These are phyloP conservation scores for Yarrowia osloensis DNA, from an alignment of 805 yeast genomes.

Conservation along the genomic window DNA sequence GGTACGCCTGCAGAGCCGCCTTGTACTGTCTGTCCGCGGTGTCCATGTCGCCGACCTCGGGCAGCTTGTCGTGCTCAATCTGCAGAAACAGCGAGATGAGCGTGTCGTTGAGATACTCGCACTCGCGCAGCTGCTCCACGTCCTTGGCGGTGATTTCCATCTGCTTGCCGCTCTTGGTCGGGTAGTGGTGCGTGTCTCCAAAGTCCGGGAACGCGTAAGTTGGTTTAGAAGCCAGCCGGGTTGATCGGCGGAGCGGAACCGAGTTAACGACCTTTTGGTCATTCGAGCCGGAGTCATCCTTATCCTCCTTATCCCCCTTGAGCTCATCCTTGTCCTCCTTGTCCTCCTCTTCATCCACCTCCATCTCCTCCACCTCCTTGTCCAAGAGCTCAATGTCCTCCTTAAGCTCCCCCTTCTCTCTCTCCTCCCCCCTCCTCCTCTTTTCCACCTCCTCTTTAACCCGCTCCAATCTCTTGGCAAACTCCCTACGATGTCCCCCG, in stretches of 20 bases:
- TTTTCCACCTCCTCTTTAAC: neutral
- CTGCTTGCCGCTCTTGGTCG: constrained; percentile 48
- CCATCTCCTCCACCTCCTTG: neutral
- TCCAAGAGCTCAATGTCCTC: neutral
- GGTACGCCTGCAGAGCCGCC: neutral
- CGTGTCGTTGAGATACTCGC: constrained; percentile 88
- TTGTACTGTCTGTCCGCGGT: constrained; percentile 40
- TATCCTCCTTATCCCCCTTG: neutral
- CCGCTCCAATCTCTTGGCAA: neutral
- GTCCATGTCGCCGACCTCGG: constrained; percentile 38
- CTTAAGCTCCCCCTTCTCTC: neutral
- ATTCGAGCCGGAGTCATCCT: too few relatives aligned
- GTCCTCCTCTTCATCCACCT: neutral
- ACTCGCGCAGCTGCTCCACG: constrained; percentile 73
- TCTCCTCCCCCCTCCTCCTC: neutral
- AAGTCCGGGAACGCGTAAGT: neutral
- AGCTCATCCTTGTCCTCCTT: neutral
- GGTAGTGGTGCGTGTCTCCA: constrained; percentile 11
- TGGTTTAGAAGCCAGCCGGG: neutral
- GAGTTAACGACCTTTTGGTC: too few relatives aligned
- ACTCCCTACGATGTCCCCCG: neutral
- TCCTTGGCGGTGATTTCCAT: constrained; percentile 68
- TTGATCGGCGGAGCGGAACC: neutral
- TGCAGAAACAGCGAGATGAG: constrained; percentile 79
- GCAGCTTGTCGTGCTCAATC: constrained; percentile 40